Evolutionary conservation across 176 grass and related monocot species (phyloP).

Genomic region (Eleusine indica): DNA sequence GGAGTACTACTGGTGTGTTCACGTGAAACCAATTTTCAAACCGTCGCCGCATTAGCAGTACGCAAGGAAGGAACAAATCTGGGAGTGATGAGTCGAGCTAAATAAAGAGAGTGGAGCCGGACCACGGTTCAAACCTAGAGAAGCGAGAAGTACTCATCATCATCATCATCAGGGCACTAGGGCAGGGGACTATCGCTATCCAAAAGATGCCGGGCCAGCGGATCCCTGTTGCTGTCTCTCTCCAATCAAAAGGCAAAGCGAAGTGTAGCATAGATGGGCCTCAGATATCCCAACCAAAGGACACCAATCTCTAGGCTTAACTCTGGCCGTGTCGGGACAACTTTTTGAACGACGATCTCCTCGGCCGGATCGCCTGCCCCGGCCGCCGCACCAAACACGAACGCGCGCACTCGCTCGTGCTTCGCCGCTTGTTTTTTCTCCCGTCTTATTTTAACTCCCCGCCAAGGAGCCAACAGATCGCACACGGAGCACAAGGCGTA

Average conservation of each 20-base stretch:
- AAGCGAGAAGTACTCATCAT: constrained; percentile 25
- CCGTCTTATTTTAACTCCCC: constrained; percentile 46
- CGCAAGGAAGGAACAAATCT: neutral
- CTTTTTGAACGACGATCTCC: constrained; percentile 85
- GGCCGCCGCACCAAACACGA: constrained; percentile 33
- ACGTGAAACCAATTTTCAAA: neutral
- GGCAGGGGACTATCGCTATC: constrained; percentile 59
- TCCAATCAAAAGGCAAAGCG: constrained; percentile 40
- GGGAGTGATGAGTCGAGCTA: neutral
- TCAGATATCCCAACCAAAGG: constrained; percentile 52
- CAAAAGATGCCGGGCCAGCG: constrained; percentile 54
- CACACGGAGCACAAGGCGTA: constrained; percentile 48
- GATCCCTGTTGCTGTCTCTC: constrained; percentile 11
- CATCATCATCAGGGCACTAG: neutral
- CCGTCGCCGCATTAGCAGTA: neutral
- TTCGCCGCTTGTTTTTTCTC: constrained; percentile 40
- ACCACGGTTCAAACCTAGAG: constrained; percentile 48
- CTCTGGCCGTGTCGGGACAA: constrained; percentile 73
- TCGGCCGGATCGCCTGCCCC: constrained; percentile 49
- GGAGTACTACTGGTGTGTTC: neutral
- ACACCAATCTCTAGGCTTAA: constrained; percentile 86
- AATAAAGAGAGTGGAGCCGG: neutral
- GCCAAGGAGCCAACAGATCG: constrained; percentile 14
- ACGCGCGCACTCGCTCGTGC: constrained; percentile 23
- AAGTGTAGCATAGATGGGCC: neutral